Base-by-base conservation (phyloP, 106 monocot genomes). In the Vanilla planifolia region DNA sequence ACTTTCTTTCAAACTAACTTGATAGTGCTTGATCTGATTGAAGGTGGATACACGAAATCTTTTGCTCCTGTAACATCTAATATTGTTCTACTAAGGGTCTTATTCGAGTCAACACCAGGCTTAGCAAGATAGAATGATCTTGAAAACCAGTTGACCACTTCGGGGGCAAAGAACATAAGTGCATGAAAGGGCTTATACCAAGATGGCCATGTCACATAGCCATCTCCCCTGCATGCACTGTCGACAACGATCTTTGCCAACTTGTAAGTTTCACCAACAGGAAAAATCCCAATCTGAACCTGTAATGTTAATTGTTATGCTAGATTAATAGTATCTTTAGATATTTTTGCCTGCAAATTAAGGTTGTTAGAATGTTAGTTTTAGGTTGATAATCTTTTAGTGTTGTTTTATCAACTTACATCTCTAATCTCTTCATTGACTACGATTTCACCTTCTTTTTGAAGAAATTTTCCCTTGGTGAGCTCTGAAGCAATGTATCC, bases 401-500 rank as follows among this genome's bases (percentile, higher is more conserved):
- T 20, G 0, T 13, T n/a, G n/a, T n/a, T n/a, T n/a, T n/a, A n/a
- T n/a, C n/a, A n/a, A 60, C 67, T 55, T 75, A 81, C 80, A 68
- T 81, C 85, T 86, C 85, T 65, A 41, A 68, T 65, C 39, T 86
- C 81, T 29, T 78, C 65, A 43, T 61, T 43, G 51, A 86, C 37
- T n/a, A 58, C 62, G 9, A 71, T 41, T n/a, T 88, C 64, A 2
- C 84, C 92, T 21, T 65, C 79, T 67, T 77, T 79, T 37, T 74
- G 63, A 36, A 92, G 62, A 33, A 60, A 70, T 70, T 88, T 88
- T n/a, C 88, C 87, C 60, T 79, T 77, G 2, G 88, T 87, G 33
- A 88, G 68, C 67, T 93, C 88, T 0, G 88, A 93, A 14, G 78
- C 88, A 2, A 88, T 71, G 26, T 63, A 93, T 1, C 92, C 84